phyloP scores from a whole-genome alignment of 768 basidiomycete genomes.

The Candolleomyces eurysporus region DNA sequence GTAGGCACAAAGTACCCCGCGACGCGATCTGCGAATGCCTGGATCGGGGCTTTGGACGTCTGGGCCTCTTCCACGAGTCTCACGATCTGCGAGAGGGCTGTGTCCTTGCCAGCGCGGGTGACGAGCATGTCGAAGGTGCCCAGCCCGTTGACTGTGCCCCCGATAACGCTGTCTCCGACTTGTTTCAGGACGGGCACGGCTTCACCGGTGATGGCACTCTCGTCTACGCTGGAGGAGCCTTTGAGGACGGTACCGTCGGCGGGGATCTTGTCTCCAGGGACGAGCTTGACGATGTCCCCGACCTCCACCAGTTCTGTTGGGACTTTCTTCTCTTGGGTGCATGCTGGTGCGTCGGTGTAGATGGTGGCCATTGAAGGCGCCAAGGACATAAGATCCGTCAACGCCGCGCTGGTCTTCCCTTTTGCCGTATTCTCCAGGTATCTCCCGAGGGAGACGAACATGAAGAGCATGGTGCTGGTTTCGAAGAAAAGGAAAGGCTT shows the following conservation, averaged over 20 bases:
- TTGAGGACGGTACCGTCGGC: slow-evolving; percentile 90
- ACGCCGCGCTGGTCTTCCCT: slow-evolving; percentile 93
- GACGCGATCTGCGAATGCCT: slow-evolving; percentile 91
- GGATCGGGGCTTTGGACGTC: slow-evolving; percentile 96
- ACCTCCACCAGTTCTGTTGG: slow-evolving; percentile 94
- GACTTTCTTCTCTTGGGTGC: slow-evolving; percentile 85
- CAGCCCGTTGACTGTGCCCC: slow-evolving; percentile 94
- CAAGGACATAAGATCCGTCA: slow-evolving; percentile 95
- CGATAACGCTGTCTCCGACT: slow-evolving; percentile 83
- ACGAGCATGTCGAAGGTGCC: slow-evolving; percentile 98
- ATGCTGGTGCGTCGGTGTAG: slow-evolving; percentile 80
- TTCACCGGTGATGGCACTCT: slow-evolving; percentile 96
- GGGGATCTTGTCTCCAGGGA: slow-evolving; percentile 95
- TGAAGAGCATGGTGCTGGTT: slow-evolving; percentile 98
- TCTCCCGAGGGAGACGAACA: slow-evolving; percentile 93
- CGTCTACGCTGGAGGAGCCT: slow-evolving; percentile 88
- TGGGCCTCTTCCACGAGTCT: slow-evolving; percentile 97
- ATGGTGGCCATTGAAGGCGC: slow-evolving; percentile 95
- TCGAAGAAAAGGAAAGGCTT: slow-evolving; percentile 94
- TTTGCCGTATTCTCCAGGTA: slow-evolving; percentile 97
- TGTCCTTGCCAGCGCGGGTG: slow-evolving; percentile 93
- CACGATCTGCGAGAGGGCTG: slow-evolving; percentile 94
- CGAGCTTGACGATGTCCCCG: slow-evolving; percentile 88
- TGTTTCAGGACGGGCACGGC: slow-evolving; percentile 86
- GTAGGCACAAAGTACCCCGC: slow-evolving; percentile 95